These are phyloP conservation scores for Coffea humblotiana DNA, from an alignment of 305 asterid genomes.

Conservation along the genomic window DNA sequence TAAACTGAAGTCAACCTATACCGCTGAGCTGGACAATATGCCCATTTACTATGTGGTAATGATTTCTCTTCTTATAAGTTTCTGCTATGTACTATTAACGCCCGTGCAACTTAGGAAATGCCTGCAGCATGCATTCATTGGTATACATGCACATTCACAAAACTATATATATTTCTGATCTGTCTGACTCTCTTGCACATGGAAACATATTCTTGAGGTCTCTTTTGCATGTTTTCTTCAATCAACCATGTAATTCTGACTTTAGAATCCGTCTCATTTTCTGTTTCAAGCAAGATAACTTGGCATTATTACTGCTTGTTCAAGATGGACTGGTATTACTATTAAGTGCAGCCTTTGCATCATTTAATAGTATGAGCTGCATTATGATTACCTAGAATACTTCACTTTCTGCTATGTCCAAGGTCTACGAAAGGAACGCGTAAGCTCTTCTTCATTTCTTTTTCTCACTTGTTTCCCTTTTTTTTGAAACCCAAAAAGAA, in stretches of 20 bases:
- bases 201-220: neutral
- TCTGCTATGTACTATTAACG: neutral
- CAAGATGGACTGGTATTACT: neutral
- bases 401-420: neutral
- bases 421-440: neutral
- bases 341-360: neutral
- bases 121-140: neutral
- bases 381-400: neutral
- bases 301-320: neutral
- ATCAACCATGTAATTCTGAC: no score
- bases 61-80: neutral
- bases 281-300: no score
- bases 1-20: conserved; percentile 68
- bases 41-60: conserved; percentile 73
- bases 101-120: neutral
- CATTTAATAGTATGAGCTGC: neutral
- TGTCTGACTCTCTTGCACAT: neutral
- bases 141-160: neutral
- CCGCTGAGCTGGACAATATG: conserved; percentile 59
- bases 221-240: neutral
- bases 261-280: neutral
- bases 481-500: neutral
- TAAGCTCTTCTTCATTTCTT: neutral
- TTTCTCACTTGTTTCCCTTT: neutral
- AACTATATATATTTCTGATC: neutral